Evolutionary conservation across 2,329 filamentous ascomycete species (phyloP), one percentile per base, ranked within the genome.

Genomic region (Penicillium polonicum): DNA sequence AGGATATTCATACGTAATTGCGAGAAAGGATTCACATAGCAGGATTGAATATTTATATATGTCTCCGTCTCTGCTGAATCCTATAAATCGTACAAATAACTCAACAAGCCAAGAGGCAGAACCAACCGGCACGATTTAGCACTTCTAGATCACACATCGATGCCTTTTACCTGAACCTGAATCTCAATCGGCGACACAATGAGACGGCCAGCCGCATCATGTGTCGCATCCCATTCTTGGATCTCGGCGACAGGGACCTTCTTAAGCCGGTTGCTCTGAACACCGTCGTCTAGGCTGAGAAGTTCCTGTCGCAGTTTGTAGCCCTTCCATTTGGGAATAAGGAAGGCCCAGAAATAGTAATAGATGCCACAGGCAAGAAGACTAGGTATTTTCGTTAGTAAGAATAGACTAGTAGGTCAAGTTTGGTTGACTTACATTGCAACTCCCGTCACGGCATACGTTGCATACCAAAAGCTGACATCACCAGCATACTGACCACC

Each of bases 381-480:
- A 45, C 82, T 84, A 46, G 12, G 15, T 15, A 19, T 17, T 39
- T 42, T 29, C 19, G 9, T 52, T 19, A 49, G 4, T n/a, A 9
- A 10, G 12, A 25, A 31, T 21, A 17, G 17, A 19, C 5, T 6
- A 25, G 38, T 27, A 41, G 31, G 19, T 3, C 9, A 10, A 39
- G 7, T 33, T 43, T 5, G 3, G 23, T 39, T 31, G 23, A 82
- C 83, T 78, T 76, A 86, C 83, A 88, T 80, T 27, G 70, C 85
- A 56, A 90, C 80, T 0, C 88, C 87, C 0, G 84, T 81, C 1
- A 85, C 82, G 15, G 82, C 81, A 63, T 90, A 89, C 0, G 87
- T 89, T 1, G 80, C 87, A 60, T 90, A 91, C 83, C 85, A 90
- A 71, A 91, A 91, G 53, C 82, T 87, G 2, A 89, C 87, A 53